Percentiles rank a stretch among this genome's conserved stretches.
phyloP scores from a whole-genome alignment of 2,329 filamentous ascomycete species.

The Sarocladium strictum region DNA sequence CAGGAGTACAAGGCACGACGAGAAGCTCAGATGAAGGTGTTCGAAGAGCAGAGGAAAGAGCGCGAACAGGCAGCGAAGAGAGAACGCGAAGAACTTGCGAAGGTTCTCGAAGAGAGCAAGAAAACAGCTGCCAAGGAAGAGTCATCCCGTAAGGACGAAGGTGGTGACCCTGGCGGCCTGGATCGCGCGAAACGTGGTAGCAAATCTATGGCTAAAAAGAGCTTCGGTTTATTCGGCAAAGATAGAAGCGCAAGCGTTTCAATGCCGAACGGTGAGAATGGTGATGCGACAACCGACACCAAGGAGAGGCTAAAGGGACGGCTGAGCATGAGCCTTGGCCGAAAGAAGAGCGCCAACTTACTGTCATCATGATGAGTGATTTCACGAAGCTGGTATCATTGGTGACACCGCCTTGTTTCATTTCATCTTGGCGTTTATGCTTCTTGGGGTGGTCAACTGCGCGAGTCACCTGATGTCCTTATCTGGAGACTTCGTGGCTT shows the following conservation, averaged over 20 bases:
- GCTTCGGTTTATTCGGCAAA: constrained; percentile 60
- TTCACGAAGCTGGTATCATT: neutral
- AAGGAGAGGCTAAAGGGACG: constrained; percentile 53
- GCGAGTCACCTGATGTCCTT: neutral
- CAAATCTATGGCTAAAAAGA: constrained; percentile 74
- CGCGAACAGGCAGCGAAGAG: constrained; percentile 47
- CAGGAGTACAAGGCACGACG: constrained; percentile 31
- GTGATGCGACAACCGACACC: constrained; percentile 32
- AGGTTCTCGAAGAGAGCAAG: constrained; percentile 61
- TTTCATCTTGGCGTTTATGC: neutral
- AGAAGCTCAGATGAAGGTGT: constrained; percentile 51
- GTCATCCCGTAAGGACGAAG: constrained; percentile 33
- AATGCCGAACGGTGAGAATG: constrained; percentile 18
- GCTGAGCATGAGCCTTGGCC: constrained; percentile 60
- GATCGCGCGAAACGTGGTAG: constrained; percentile 64
- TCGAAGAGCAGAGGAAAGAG: constrained; percentile 46
- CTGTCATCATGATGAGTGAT: constrained; percentile 19
- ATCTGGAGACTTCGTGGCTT: neutral
- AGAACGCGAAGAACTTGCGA: constrained; percentile 57
- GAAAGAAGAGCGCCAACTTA: constrained; percentile 61
- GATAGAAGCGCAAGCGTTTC: constrained; percentile 31
- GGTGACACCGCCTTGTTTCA: neutral
- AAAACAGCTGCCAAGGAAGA: constrained; percentile 51
- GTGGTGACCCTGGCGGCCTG: constrained; percentile 43
- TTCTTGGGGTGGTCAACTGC: neutral